Evolutionary conservation across 2,329 filamentous ascomycete species (phyloP).

Genomic region (Dactylellina drechsleri): DNA sequence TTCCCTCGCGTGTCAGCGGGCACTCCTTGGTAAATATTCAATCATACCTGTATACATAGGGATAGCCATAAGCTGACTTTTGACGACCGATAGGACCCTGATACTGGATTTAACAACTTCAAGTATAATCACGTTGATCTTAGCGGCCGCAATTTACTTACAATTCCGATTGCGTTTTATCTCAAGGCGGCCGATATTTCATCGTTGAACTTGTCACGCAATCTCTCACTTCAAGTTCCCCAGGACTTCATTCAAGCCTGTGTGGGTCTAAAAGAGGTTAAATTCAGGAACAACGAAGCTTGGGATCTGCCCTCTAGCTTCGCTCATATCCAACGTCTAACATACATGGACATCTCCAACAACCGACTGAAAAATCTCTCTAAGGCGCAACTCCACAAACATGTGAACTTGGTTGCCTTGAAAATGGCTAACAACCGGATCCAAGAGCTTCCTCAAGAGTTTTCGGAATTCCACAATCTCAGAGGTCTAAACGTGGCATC

Average conservation of each 20-base stretch:
- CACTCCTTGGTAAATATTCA: constrained; percentile 62
- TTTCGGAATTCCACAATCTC: constrained; percentile 80
- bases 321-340: constrained; percentile 80
- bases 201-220: constrained; percentile 90
- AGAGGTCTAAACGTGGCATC: constrained; percentile 91
- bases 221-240: constrained; percentile 89
- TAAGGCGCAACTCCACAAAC: constrained; percentile 79
- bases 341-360: constrained; percentile 92
- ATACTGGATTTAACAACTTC: constrained; percentile 81
- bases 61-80: neutral
- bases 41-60: neutral
- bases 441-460: constrained; percentile 80
- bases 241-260: constrained; percentile 97
- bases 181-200: constrained; percentile 92
- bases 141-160: constrained; percentile 86
- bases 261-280: constrained; percentile 90
- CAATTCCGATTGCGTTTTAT: constrained; percentile 93
- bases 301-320: constrained; percentile 85
- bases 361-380: constrained; percentile 89
- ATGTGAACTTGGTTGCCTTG: constrained; percentile 83
- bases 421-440: constrained; percentile 94
- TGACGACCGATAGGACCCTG: constrained; percentile 69
- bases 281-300: constrained; percentile 93
- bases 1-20: constrained; percentile 87
- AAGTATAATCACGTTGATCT: constrained; percentile 96